phyloP scores from a whole-genome alignment of 768 basidiomycete genomes.

The Suillus clintonianus region DNA sequence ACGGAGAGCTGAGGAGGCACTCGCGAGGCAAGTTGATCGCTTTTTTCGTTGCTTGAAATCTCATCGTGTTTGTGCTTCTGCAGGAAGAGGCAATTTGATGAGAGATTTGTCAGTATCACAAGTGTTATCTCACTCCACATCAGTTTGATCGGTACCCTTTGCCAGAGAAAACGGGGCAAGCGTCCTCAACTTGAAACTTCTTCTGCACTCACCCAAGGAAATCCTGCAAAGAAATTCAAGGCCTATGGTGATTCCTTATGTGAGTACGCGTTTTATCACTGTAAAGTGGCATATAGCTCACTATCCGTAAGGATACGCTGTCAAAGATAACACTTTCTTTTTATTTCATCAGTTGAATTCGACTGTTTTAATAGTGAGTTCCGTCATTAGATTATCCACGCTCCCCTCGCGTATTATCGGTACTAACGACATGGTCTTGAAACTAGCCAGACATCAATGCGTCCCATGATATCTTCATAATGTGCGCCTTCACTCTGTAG shows the following conservation, averaged over 20 bases:
- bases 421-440: neutral
- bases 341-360: neutral
- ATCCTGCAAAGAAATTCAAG: conserved; percentile 43
- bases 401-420: neutral
- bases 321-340: neutral
- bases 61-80: neutral
- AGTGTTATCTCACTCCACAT: neutral
- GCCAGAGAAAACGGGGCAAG: conserved; percentile 61
- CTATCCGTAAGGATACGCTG: conserved; percentile 37
- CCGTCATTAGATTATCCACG: neutral
- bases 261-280: conserved; percentile 22
- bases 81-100: conserved; percentile 63
- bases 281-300: conserved; percentile 27
- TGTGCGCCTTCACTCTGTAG: neutral
- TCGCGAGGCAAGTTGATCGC: conserved; percentile 44
- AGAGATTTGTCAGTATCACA: conserved; percentile 54
- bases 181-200: conserved; percentile 47
- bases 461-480: neutral
- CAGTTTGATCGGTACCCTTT: neutral
- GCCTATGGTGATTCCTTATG: conserved; percentile 29
- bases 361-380: neutral
- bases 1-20: conserved; percentile 51
- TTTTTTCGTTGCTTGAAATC: neutral
- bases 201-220: conserved; percentile 25
- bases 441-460: neutral